Evolutionary conservation across 1,284 basidiomycete genomes (phyloP), one percentile per base, ranked within the genome.

Genomic region (Puccinia horiana): DNA sequence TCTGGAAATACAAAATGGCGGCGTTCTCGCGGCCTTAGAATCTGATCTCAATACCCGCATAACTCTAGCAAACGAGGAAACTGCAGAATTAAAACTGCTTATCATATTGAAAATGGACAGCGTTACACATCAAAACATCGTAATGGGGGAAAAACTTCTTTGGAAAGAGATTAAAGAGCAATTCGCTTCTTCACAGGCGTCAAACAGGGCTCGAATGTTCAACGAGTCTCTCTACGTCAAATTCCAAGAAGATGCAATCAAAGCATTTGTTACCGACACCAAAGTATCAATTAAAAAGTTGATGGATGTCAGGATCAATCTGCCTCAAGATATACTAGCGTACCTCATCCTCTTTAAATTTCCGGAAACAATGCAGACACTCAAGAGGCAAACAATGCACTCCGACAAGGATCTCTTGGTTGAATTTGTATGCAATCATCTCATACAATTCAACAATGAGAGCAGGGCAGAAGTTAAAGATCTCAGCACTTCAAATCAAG

Each of bases 91-190:
- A n/a, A n/a, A n/a, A n/a, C n/a, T n/a, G n/a, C n/a, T n/a, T n/a
- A n/a, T n/a, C n/a, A n/a, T n/a, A n/a, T n/a, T n/a, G n/a, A n/a
- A n/a, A n/a, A n/a, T n/a, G n/a, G n/a, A n/a, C n/a, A n/a, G n/a
- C n/a, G n/a, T n/a, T n/a, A n/a, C n/a, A n/a, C n/a, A 63, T 26
- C n/a, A 63, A 14, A 63, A 63, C 58, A 63, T 63, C 16, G 58
- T 63, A 3, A 63, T 26, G 18, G 58, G 23, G n/a, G 58, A 63
- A 63, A 63, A 63, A 29, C 35, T 63, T 2, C 35, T 63, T 14
- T 63, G 58, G 58, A 5, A 12, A 37, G 26, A 20, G 4, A 63
- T 63, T 14, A 63, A 63, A n/a, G 58, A 63, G 12, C 8, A 18
- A 29, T 63, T 63, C 18, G n/a, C 58, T 11, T 63, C 58, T 3